Percentiles rank a stretch among this genome's conserved stretches.
Conservation (phyloP, 495 filamentous ascomycete species). For the Lasiosphaeria hispida region DNA sequence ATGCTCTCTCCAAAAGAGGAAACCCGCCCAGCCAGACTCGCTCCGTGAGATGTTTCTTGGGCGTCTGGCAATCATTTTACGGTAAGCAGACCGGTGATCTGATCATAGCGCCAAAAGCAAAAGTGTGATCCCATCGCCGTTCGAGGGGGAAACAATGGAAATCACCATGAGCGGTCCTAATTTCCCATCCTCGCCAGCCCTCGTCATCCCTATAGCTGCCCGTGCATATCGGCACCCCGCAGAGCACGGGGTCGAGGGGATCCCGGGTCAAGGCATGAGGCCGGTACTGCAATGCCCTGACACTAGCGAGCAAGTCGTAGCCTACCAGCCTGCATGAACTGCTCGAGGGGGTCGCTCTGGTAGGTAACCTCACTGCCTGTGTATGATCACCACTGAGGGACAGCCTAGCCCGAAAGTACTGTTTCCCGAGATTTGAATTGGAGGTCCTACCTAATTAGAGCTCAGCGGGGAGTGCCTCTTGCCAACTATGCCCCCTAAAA, state of each 20-base stretch:
- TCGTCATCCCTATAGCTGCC: no score
- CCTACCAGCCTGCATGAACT: conserved; percentile 15
- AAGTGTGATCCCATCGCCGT: not conserved
- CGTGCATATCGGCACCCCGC: no score
- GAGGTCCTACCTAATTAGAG: not conserved
- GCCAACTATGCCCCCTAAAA: not conserved
- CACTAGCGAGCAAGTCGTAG: conserved; percentile 6
- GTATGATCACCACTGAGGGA: conserved; percentile 14
- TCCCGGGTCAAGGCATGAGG: conserved; percentile 1
- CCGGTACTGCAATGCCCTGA: conserved; percentile 5
- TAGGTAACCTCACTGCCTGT: not conserved
- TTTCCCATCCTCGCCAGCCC: conserved; percentile 1
- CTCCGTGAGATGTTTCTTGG: no score
- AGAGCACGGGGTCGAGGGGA: not conserved
- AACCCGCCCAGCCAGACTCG: no score
- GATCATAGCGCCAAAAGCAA: not conserved
- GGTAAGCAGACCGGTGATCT: not conserved
- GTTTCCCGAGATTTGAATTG: not conserved
- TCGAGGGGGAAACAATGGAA: not conserved
- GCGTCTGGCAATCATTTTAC: not conserved
- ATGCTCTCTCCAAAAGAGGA: no score
- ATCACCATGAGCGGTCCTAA: not conserved
- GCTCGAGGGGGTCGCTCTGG: conserved; percentile 2
- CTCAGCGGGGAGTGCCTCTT: no score
- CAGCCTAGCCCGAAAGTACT: not conserved